Conservation (phyloP, 495 filamentous ascomycete genomes). For the Hamigera avellanea region DNA sequence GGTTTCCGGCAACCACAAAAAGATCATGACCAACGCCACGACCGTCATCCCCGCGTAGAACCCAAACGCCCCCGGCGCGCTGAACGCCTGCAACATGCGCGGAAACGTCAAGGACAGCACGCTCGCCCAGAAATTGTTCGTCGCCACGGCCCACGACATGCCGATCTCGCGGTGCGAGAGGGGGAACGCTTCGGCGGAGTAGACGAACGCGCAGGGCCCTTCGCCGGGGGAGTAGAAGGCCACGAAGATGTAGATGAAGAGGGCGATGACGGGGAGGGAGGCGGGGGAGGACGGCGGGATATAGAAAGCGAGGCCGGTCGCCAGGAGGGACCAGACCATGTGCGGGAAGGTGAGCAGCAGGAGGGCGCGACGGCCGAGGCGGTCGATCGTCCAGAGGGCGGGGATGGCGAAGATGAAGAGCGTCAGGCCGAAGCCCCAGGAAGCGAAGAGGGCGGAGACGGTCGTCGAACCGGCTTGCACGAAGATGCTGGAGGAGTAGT, state of each 20-base stretch:
- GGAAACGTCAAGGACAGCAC: slow-evolving; percentile 57
- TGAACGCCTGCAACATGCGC: slow-evolving; percentile 42
- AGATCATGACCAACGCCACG: slow-evolving; percentile 53
- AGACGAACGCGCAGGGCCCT: slow-evolving; percentile 74
- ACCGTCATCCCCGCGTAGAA: slow-evolving; percentile 54
- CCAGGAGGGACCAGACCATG: slow-evolving; percentile 59
- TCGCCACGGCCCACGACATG: slow-evolving; percentile 64
- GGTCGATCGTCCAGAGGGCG: slow-evolving; percentile 65
- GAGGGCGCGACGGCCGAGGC: slow-evolving; percentile 56
- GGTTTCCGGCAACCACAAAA: slow-evolving; percentile 53
- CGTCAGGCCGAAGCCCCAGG: slow-evolving; percentile 59
- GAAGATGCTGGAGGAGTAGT: slow-evolving; percentile 61
- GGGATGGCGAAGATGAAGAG: slow-evolving; percentile 66
- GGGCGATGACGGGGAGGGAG: slow-evolving; percentile 51
- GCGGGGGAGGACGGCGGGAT: slow-evolving; percentile 40
- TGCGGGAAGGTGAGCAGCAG: slow-evolving; percentile 66
- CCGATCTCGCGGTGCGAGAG: slow-evolving; percentile 63
- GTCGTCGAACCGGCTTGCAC: slow-evolving; percentile 38
- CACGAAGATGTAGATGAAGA: slow-evolving; percentile 61
- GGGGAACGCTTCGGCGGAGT: slow-evolving; percentile 70
- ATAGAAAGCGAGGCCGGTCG: slow-evolving; percentile 45
- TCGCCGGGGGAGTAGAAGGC: slow-evolving; percentile 72
- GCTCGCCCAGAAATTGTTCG: slow-evolving; percentile 54
- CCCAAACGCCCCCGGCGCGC: slow-evolving; percentile 41
- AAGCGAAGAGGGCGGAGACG: slow-evolving; percentile 47